Evolutionary conservation across 2,329 filamentous ascomycete species (phyloP).

Genomic region (Cladosporium sp.): DNA sequence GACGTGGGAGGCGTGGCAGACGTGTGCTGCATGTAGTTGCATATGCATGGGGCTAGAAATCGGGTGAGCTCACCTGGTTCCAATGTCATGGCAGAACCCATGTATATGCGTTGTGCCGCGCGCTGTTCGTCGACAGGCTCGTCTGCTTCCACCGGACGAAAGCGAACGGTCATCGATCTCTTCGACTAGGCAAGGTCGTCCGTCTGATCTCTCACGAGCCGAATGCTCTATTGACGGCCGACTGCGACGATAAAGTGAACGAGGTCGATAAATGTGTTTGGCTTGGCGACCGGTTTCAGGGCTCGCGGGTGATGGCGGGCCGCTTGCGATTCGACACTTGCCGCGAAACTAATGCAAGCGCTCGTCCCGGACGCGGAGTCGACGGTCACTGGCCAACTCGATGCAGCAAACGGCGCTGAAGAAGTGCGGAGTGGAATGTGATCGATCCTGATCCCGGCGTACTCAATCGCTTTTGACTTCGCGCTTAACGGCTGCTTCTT

Average conservation of each 20-base stretch:
- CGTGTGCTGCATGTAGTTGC: slow-evolving; percentile 15
- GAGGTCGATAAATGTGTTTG: neutral
- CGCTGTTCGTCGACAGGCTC: slow-evolving; percentile 1
- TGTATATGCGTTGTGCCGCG: slow-evolving; percentile 16
- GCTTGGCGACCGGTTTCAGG: slow-evolving; percentile 6
- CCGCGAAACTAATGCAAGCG: slow-evolving; percentile 10
- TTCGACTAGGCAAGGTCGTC: neutral
- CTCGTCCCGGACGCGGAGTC: slow-evolving; percentile 1
- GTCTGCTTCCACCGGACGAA: neutral
- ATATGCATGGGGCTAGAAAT: slow-evolving; percentile 22
- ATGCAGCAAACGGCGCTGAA: neutral
- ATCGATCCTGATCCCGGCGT: neutral
- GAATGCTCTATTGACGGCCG: neutral
- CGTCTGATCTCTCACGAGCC: neutral
- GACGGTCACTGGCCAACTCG: neutral
- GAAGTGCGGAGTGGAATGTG: neutral
- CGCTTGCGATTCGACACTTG: slow-evolving; percentile 5
- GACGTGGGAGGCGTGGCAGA: slow-evolving; percentile 14
- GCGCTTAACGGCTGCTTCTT: neutral
- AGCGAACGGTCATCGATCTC: slow-evolving; percentile 8
- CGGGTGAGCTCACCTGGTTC: slow-evolving; percentile 28
- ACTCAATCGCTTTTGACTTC: slow-evolving; percentile 8
- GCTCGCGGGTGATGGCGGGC: slow-evolving; percentile 5
- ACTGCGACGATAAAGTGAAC: neutral
- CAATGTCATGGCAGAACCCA: slow-evolving; percentile 25